Conservation (phyloP, 2,329 filamentous ascomycete species). For the Epicoccum nigrum region DNA sequence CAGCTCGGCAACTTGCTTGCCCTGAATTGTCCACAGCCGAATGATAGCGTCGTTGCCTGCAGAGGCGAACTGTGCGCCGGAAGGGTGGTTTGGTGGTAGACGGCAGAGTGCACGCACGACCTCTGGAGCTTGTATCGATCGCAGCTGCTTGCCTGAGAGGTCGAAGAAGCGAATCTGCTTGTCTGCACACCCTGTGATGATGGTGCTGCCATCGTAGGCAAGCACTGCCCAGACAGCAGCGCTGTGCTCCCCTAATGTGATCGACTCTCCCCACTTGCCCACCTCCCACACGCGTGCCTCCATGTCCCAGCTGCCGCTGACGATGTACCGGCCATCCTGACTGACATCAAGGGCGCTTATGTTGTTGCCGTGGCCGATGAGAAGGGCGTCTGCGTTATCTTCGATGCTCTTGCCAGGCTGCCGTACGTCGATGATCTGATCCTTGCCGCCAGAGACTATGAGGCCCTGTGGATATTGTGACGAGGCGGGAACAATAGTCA, state of each 20-base stretch:
- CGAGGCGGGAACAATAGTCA: constrained; percentile 77
- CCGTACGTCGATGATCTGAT: constrained; percentile 90
- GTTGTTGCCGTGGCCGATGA: constrained; percentile 86
- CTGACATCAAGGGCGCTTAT: constrained; percentile 85
- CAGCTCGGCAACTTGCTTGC: constrained; percentile 76
- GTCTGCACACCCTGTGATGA: constrained; percentile 85
- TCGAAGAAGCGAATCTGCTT: constrained; percentile 86
- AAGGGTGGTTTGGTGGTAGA: constrained; percentile 75
- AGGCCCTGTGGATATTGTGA: constrained; percentile 75
- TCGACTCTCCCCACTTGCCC: constrained; percentile 80
- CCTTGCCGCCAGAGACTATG: constrained; percentile 85
- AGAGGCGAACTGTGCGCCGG: constrained; percentile 89
- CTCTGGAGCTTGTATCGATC: constrained; percentile 71
- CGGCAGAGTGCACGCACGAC: constrained; percentile 89
- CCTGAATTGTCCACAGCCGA: constrained; percentile 82
- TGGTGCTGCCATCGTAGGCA: constrained; percentile 76
- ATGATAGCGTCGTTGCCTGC: constrained; percentile 92
- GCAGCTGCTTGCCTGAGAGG: constrained; percentile 65
- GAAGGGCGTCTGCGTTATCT: constrained; percentile 81
- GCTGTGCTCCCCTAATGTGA: constrained; percentile 75
- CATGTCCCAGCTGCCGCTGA: constrained; percentile 94
- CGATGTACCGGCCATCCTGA: constrained; percentile 72
- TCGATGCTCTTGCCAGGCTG: constrained; percentile 69
- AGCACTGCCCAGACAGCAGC: constrained; percentile 91
- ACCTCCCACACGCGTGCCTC: constrained; percentile 86